phyloP scores from a whole-genome alignment of 192 early-diverging fungal species.

The Umbelopsis ramanniana region DNA sequence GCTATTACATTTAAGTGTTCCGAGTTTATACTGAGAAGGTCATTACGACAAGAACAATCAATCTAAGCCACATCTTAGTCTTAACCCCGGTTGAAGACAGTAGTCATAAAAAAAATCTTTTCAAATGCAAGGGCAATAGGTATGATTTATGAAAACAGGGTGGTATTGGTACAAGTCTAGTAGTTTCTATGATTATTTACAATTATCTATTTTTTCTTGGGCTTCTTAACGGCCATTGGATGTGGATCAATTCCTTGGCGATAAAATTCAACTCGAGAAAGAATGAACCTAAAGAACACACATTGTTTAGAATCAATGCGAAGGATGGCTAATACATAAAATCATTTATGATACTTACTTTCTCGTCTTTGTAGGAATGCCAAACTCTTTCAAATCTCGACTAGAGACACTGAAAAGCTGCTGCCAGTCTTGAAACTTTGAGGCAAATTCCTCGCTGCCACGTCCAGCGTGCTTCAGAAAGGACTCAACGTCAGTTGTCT shows the following conservation, averaged over 20 bases:
- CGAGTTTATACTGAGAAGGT: too few relatives aligned
- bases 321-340: too few relatives aligned
- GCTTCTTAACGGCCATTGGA: slow-evolving; percentile 30
- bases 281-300: slow-evolving; percentile 30
- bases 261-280: slow-evolving; percentile 55
- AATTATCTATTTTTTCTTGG: slow-evolving; percentile 13
- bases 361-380: slow-evolving; percentile 49
- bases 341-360: slow-evolving; percentile 32
- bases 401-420: slow-evolving; percentile 44
- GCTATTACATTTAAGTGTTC: too few relatives aligned
- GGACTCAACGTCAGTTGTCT: slow-evolving; percentile 6
- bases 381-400: slow-evolving; percentile 45
- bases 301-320: too few relatives aligned
- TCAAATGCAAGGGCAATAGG: too few relatives aligned
- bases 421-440: slow-evolving; percentile 41
- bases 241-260: slow-evolving; percentile 51
- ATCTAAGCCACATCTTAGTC: too few relatives aligned
- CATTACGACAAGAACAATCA: too few relatives aligned
- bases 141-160: background rate
- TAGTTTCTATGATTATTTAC: slow-evolving; percentile 3
- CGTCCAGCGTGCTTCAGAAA: slow-evolving; percentile 15
- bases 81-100: too few relatives aligned
- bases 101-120: too few relatives aligned
- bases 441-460: background rate
- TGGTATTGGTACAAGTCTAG: background rate